phyloP scores from a whole-genome alignment of 2,329 filamentous ascomycete species.

The Penicillium sp. region DNA sequence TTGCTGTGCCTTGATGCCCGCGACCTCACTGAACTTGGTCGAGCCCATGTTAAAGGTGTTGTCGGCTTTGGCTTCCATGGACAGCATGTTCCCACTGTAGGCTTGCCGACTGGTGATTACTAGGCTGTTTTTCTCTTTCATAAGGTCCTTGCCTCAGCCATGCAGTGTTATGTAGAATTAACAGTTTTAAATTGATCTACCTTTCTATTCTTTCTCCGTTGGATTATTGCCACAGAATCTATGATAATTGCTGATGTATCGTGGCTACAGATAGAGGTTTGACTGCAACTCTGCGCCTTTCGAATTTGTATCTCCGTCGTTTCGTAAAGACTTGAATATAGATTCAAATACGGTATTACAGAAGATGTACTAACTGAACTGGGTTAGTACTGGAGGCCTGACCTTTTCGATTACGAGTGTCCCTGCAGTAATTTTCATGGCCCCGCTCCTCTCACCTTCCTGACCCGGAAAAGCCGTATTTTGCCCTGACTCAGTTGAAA shows the following conservation, averaged over 20 bases:
- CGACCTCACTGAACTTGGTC: slow-evolving; percentile 56
- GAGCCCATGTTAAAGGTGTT: slow-evolving; percentile 56
- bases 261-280: too few relatives aligned
- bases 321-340: too few relatives aligned
- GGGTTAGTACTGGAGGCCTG: too few relatives aligned
- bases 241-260: too few relatives aligned
- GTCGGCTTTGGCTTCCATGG: slow-evolving; percentile 63
- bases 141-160: not conserved
- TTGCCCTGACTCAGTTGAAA: not conserved
- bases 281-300: too few relatives aligned
- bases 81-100: slow-evolving; percentile 41
- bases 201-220: not conserved
- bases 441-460: not conserved
- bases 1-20: slow-evolving; percentile 59
- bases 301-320: too few relatives aligned
- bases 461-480: not conserved
- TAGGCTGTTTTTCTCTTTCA: slow-evolving; percentile 14
- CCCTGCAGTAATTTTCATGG: not conserved
- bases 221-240: too few relatives aligned
- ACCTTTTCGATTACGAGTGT: not conserved
- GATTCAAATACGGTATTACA: not conserved
- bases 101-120: slow-evolving; percentile 38
- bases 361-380: not conserved
- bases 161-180: not conserved
- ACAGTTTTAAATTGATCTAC: not conserved